phyloP scores from a whole-genome alignment of 2,329 filamentous ascomycete genomes.

The Fusarium pininemorale region DNA sequence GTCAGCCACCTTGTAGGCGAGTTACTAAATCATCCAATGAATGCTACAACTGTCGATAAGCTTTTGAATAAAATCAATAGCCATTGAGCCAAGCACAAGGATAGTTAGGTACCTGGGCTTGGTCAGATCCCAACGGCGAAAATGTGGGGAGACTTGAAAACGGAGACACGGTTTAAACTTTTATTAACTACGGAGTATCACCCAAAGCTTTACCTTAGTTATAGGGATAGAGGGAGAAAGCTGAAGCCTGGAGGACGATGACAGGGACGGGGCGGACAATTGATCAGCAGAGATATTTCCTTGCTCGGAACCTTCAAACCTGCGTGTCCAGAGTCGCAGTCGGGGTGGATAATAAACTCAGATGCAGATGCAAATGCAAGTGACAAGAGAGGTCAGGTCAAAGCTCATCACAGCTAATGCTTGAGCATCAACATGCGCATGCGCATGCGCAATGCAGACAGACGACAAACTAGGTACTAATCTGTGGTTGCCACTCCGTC shows the following conservation, averaged over 20 bases:
- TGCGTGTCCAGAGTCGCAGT: slow-evolving; percentile 15
- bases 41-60: slow-evolving; percentile 1
- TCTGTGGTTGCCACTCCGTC: neutral
- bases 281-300: slow-evolving; percentile 3
- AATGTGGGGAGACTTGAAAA: slow-evolving; percentile 10
- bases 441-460: neutral
- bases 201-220: neutral
- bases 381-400: slow-evolving; percentile 5
- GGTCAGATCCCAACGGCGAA: slow-evolving; percentile 22
- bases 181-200: neutral
- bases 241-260: neutral
- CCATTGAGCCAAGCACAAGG: slow-evolving; percentile 1
- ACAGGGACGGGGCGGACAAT: neutral
- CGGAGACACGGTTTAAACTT: neutral
- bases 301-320: slow-evolving; percentile 22
- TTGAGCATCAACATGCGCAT: neutral
- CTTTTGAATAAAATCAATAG: slow-evolving; percentile 8
- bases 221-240: neutral
- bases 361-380: slow-evolving; percentile 20
- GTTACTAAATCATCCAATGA: slow-evolving; percentile 1
- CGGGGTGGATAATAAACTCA: slow-evolving; percentile 22
- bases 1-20: neutral
- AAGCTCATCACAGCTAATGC: neutral
- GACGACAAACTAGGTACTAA: neutral
- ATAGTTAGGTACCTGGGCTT: neutral